A percentile compares a stretch with the other conserved stretches of the same genome.
Evolutionary conservation across 1,284 basidiomycete genomes (phyloP).

Genomic region (Trametes sp.): DNA sequence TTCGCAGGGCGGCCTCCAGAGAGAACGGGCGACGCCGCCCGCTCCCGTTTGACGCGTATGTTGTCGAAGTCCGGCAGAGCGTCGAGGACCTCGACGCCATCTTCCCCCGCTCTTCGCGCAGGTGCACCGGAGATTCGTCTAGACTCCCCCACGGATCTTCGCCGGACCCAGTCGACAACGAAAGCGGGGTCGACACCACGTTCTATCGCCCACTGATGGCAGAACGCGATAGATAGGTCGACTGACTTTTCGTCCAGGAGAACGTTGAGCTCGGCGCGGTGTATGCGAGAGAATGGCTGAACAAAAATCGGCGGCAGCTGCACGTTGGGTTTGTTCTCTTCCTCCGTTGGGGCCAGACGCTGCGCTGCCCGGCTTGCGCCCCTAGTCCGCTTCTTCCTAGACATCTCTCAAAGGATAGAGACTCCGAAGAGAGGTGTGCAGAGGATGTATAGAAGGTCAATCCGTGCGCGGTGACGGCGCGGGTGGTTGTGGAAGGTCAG

Average conservation of each 20-base stretch:
- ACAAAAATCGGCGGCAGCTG: neutral
- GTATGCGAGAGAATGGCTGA: constrained; percentile 13
- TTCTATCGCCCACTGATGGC: constrained; percentile 7
- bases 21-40: constrained; percentile 27
- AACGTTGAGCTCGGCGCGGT: constrained; percentile 13
- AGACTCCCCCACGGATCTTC: constrained; percentile 6
- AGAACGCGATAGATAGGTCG: constrained; percentile 1
- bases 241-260: neutral
- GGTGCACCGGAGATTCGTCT: neutral
- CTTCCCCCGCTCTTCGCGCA: neutral
- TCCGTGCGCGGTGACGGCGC: too few species aligned
- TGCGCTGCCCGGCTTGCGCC: neutral
- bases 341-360: neutral
- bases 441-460: too few species aligned
- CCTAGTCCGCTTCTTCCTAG: neutral
- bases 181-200: constrained; percentile 11
- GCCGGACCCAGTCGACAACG: constrained; percentile 20
- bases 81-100: neutral
- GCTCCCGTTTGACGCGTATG: constrained; percentile 29
- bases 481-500: too few species aligned
- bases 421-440: too few species aligned
- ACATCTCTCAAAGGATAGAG: neutral
- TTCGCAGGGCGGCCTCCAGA: constrained; percentile 4
- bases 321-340: neutral
- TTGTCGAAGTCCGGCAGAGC: neutral